Evolutionary conservation across 257 asterid genomes (phyloP).

Genomic region (Rubia yunnanensis): DNA sequence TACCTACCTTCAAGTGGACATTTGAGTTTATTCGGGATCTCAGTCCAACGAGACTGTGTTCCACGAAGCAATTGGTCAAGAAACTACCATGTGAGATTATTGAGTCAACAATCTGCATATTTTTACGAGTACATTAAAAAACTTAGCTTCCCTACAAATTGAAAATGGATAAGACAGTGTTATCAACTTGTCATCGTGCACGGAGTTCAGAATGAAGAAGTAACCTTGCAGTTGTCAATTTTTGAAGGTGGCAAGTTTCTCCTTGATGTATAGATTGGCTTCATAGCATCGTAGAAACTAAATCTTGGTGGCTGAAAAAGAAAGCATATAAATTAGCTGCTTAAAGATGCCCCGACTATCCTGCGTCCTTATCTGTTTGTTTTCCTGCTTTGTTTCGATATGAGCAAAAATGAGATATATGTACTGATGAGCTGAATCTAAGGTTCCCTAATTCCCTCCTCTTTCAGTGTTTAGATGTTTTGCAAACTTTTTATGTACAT

Average conservation of each 20-base stretch:
- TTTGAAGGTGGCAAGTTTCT: slow-evolving; percentile 95
- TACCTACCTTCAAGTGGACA: slow-evolving; percentile 55
- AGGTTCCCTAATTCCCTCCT: background rate
- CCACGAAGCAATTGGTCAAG: slow-evolving; percentile 63
- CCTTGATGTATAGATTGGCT: slow-evolving; percentile 90
- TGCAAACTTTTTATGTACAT: no score
- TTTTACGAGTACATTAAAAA: slow-evolving; percentile 12
- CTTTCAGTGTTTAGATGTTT: background rate
- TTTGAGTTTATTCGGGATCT: slow-evolving; percentile 84
- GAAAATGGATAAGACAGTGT: background rate
- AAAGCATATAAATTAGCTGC: slow-evolving; percentile 3
- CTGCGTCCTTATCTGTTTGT: background rate
- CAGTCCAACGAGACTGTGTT: slow-evolving; percentile 87
- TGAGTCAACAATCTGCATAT: slow-evolving; percentile 78
- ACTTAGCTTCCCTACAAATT: background rate
- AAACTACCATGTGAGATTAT: slow-evolving; percentile 89
- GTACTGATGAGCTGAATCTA: background rate
- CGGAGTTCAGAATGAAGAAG: background rate
- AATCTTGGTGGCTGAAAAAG: slow-evolving; percentile 77
- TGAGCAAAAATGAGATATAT: background rate
- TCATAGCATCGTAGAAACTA: slow-evolving; percentile 88
- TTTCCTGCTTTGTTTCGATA: background rate
- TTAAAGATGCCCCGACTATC: background rate
- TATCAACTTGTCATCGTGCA: background rate
- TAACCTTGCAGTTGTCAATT: slow-evolving; percentile 84